Evolutionary conservation across 2,329 filamentous ascomycete genomes (phyloP).

Genomic region (Lasiodiplodia sp.): DNA sequence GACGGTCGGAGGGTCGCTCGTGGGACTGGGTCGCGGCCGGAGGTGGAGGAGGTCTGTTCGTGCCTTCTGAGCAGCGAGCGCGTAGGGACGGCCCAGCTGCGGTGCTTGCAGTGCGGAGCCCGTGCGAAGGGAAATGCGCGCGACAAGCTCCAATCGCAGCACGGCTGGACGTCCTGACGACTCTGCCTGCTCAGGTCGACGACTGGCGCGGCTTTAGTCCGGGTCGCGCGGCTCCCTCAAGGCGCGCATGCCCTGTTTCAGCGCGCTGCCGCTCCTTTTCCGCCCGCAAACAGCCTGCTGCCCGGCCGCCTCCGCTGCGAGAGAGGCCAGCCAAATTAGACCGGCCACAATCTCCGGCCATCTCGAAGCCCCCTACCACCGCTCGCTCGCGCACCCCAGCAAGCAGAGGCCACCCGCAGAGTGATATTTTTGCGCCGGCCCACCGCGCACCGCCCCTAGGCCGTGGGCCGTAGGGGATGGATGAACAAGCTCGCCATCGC

Average conservation of each 20-base stretch:
- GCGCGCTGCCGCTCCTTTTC: slow-evolving; percentile 21
- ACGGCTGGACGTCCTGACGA: slow-evolving; percentile 7
- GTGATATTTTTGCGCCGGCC: slow-evolving; percentile 21
- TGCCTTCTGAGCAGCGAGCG: slow-evolving; percentile 26
- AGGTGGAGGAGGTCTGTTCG: slow-evolving; percentile 24
- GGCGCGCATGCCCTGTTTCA: slow-evolving; percentile 9
- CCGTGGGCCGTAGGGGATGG: slow-evolving; percentile 15
- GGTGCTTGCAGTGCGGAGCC: slow-evolving; percentile 16
- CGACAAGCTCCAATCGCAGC: slow-evolving; percentile 21
- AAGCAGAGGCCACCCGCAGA: slow-evolving; percentile 9
- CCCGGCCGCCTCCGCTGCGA: neutral
- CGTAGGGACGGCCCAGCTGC: slow-evolving; percentile 24
- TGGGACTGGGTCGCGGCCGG: slow-evolving; percentile 19
- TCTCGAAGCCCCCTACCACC: slow-evolving; percentile 14
- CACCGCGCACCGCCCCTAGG: slow-evolving; percentile 16
- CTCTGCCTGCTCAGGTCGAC: slow-evolving; percentile 4
- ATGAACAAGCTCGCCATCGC: slow-evolving; percentile 17
- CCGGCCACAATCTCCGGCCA: slow-evolving; percentile 22
- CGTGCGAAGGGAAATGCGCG: slow-evolving; percentile 22
- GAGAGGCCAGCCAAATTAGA: slow-evolving; percentile 5
- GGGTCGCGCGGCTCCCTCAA: slow-evolving; percentile 13
- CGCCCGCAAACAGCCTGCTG: slow-evolving; percentile 17
- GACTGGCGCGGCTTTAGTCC: neutral
- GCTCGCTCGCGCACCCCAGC: neutral
- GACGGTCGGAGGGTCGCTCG: slow-evolving; percentile 19